A percentile compares a stretch with the other conserved stretches of the same genome.
These are phyloP conservation scores for Barnettozyma populi DNA, from an alignment of 805 yeast genomes.

Conservation along the genomic window DNA sequence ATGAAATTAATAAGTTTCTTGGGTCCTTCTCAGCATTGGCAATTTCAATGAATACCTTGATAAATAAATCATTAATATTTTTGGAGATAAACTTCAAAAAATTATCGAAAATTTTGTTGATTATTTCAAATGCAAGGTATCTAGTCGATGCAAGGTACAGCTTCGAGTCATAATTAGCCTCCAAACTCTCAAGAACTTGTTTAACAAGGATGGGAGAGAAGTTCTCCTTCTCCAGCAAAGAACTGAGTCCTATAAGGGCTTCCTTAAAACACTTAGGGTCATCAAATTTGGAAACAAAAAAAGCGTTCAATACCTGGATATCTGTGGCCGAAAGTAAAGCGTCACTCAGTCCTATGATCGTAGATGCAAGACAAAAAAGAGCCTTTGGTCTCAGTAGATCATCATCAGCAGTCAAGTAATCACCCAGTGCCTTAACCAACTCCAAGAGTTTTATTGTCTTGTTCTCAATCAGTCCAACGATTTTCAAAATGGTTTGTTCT, in stretches of 20 bases:
- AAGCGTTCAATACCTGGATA: conserved; percentile 37
- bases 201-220: conserved; percentile 34
- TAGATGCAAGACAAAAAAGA: conserved; percentile 36
- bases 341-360: conserved; percentile 27
- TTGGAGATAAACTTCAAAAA: conserved; percentile 22
- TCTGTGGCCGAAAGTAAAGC: conserved; percentile 34
- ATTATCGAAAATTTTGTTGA: conserved; percentile 32
- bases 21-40: conserved; percentile 95
- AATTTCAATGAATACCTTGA: conserved; percentile 56
- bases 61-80: conserved; percentile 34
- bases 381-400: conserved; percentile 46
- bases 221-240: conserved; percentile 47
- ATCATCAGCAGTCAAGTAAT: conserved; percentile 55
- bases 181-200: conserved; percentile 33
- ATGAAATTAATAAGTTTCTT: conserved; percentile 68
- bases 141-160: conserved; percentile 59
- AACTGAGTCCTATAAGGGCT: conserved; percentile 47
- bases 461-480: not conserved
- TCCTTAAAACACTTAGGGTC: conserved; percentile 53
- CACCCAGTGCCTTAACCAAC: conserved; percentile 56
- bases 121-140: conserved; percentile 48
- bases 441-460: conserved; percentile 36
- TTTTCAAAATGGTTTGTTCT: not conserved
- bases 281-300: conserved; percentile 60
- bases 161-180: conserved; percentile 46